Base-by-base conservation (phyloP, 2,329 filamentous ascomycete species). In the Fusarium verticillioides region DNA sequence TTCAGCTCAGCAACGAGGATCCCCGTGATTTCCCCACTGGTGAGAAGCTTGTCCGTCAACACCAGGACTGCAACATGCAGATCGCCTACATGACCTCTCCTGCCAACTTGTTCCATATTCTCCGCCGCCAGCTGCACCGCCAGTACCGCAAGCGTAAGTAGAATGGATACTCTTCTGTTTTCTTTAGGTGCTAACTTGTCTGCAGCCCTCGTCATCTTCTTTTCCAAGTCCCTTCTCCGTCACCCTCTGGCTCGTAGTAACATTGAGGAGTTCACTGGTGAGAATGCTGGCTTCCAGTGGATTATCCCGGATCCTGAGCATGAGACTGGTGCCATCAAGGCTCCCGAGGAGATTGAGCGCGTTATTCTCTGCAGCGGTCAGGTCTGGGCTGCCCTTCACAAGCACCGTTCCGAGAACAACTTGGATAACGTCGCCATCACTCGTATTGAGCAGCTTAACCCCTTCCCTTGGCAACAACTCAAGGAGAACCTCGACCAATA, bases 21-120 rank as follows among this genome's bases (percentile, higher is more conserved):
- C 95, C 96, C 63, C 94, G 96, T 73, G 90, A 96, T 79, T 99
- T 95, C 91, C 96, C 96, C 60, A 88, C 91, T 4, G 87, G 89
- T 37, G 95, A 97, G 75, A 98, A 96, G 88, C 90, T 98, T 69
- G 92, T 97, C 62, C 94, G 96, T 77, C 96, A 98, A 85, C 96
- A 99, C 87, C 96, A 99, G 86, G 96, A 99, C 86, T 97, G 95
- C 89, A 99, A 99, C 87, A 97, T 99, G 91, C 96, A 99, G 86
- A 93, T 99, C 82, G 95, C 92, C 63, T 97, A 96, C 88, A 95
- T 97, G 91, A 99, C 96, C n/a, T 94, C 93, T 52, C 96, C 96
- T 34, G 90, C 96, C 75, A 99, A 99, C 85, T 84, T 97, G 82
- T 99, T 99, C 92, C 96, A 99, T 85, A 92, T 96, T 76, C 90